Evolutionary conservation across 2,329 filamentous ascomycete genomes (phyloP).

Genomic region (Fusarium clavum): DNA sequence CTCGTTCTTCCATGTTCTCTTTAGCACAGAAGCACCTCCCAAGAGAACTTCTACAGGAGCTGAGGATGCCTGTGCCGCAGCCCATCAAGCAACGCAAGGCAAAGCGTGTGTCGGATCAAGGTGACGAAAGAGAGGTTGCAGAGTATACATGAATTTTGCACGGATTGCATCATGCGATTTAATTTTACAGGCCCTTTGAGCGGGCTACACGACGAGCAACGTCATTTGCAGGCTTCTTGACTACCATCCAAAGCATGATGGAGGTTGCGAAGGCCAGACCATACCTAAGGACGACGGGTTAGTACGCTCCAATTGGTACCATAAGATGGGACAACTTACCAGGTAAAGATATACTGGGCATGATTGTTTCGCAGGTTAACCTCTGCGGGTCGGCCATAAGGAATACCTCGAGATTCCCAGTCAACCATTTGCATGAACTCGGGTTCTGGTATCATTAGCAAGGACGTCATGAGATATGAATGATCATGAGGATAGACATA

Average conservation of each 20-base stretch:
- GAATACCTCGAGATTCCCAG: slow-evolving; percentile 82
- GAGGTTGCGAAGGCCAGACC: slow-evolving; percentile 85
- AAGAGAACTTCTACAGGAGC: slow-evolving; percentile 82
- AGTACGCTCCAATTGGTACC: background rate
- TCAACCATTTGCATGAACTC: slow-evolving; percentile 82
- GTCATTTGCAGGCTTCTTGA: slow-evolving; percentile 85
- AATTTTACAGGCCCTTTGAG: slow-evolving; percentile 45
- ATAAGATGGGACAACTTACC: slow-evolving; percentile 68
- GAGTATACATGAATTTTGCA: slow-evolving; percentile 50
- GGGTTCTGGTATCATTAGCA: slow-evolving; percentile 66
- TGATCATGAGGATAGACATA: slow-evolving; percentile 54
- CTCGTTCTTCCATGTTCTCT: slow-evolving; percentile 80
- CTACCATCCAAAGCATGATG: slow-evolving; percentile 96
- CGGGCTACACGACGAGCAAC: slow-evolving; percentile 72
- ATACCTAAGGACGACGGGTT: slow-evolving; percentile 70
- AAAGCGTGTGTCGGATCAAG: slow-evolving; percentile 48
- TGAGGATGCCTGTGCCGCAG: slow-evolving; percentile 75
- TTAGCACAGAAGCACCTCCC: slow-evolving; percentile 87
- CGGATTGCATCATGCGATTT: slow-evolving; percentile 22
- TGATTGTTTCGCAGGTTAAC: slow-evolving; percentile 97
- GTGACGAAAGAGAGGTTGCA: slow-evolving; percentile 51
- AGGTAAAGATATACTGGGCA: slow-evolving; percentile 98
- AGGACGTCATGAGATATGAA: background rate
- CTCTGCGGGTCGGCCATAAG: slow-evolving; percentile 87
- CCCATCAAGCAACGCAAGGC: slow-evolving; percentile 61